Evolutionary conservation across 1,139 yeast species (phyloP).

Genomic region (Kazachstania sp.): DNA sequence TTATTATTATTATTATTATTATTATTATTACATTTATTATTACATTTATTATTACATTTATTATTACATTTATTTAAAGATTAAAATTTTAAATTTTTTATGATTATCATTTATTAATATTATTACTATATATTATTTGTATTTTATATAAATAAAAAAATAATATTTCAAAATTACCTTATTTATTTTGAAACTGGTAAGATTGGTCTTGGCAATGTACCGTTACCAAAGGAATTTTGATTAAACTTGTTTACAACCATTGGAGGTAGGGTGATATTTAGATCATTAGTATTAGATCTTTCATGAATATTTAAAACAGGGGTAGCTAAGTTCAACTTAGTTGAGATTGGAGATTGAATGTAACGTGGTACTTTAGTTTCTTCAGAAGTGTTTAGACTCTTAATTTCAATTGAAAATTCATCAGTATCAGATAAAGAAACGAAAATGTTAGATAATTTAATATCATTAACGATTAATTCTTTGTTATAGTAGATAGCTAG

Average conservation of each 20-base stretch:
- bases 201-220: constrained; percentile 4
- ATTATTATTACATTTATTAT: no score
- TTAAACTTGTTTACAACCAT: constrained; percentile 3
- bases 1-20: no score
- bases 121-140: not conserved
- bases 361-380: not conserved
- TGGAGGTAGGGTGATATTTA: constrained; percentile 3
- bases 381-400: not conserved
- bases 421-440: constrained; percentile 22
- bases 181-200: constrained; percentile 3
- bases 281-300: not conserved
- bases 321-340: not conserved
- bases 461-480: constrained; percentile 21
- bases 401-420: constrained; percentile 3
- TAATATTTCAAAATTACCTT: not conserved
- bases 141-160: not conserved
- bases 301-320: constrained; percentile 3
- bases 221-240: constrained; percentile 3
- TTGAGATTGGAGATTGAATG: not conserved
- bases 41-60: no score
- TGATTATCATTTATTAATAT: not conserved
- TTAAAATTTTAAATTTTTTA: not conserved
- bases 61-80: no score
- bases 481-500: constrained; percentile 18
- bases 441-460: constrained; percentile 22